Conservation (phyloP, 2,329 filamentous ascomycete genomes). For the Xylariaceae sp. region DNA sequence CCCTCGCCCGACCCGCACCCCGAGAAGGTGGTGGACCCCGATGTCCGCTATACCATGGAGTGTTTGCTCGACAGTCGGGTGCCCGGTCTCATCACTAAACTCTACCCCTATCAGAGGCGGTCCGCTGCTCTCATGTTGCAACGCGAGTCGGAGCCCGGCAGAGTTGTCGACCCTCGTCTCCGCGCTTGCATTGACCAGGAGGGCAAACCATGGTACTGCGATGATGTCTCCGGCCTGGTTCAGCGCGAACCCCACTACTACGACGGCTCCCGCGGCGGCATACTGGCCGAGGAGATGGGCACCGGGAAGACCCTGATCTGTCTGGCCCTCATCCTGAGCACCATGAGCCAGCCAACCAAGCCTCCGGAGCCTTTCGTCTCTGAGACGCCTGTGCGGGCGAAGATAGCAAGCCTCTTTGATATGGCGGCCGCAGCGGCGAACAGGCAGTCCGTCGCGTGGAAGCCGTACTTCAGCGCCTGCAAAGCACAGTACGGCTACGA, state of each 20-base stretch:
- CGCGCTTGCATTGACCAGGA: conserved; percentile 51
- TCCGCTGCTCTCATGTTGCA: conserved; percentile 81
- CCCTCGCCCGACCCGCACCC: conserved; percentile 58
- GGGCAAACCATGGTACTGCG: conserved; percentile 61
- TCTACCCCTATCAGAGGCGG: conserved; percentile 74
- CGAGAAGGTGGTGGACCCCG: conserved; percentile 37
- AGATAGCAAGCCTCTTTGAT: conserved; percentile 55
- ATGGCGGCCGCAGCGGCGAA: conserved; percentile 69
- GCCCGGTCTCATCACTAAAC: conserved; percentile 51
- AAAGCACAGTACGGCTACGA: conserved; percentile 37
- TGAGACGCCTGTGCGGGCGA: conserved; percentile 30
- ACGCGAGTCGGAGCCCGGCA: conserved; percentile 59
- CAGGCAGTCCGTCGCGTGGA: conserved; percentile 64
- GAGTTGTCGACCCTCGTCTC: conserved; percentile 67
- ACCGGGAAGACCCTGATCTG: conserved; percentile 85
- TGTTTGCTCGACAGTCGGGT: conserved; percentile 47
- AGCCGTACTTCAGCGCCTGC: conserved; percentile 49
- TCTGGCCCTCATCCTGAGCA: conserved; percentile 68
- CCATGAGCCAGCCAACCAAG: conserved; percentile 57
- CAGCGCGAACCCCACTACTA: conserved; percentile 63
- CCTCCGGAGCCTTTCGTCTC: conserved; percentile 53
- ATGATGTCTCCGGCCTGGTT: conserved; percentile 54
- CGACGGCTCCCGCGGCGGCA: conserved; percentile 67
- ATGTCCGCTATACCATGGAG: conserved; percentile 46
- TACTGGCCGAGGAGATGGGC: conserved; percentile 75